A percentile compares a stretch with the other conserved stretches of the same genome.
These are phyloP conservation scores for Zygoascus meyerae DNA, from an alignment of 1,139 yeast genomes.

Conservation along the genomic window DNA sequence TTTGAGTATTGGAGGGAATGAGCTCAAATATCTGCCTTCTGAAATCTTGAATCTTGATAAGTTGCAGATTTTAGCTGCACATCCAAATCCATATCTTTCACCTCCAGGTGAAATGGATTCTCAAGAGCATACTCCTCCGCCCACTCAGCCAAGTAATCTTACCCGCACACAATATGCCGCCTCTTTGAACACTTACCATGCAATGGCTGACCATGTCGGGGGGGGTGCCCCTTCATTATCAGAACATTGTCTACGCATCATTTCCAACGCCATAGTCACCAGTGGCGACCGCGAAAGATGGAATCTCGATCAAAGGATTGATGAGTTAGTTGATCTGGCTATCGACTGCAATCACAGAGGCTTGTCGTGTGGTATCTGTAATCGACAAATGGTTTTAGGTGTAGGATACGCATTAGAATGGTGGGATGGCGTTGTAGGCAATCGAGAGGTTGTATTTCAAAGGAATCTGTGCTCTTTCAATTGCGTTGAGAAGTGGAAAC, in stretches of 20 bases:
- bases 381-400: constrained; percentile 41
- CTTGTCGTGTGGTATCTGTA: constrained; percentile 50
- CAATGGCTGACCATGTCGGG: constrained; percentile 1
- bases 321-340: constrained; percentile 16
- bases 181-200: constrained; percentile 2
- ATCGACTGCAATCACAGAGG: constrained; percentile 36
- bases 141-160: constrained; percentile 7
- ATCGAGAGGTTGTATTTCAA: constrained; percentile 12
- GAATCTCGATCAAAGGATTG: constrained; percentile 15
- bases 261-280: constrained; percentile 13
- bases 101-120: constrained; percentile 1
- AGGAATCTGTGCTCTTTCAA: constrained; percentile 22
- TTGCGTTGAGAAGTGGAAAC: constrained; percentile 21
- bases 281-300: constrained; percentile 15
- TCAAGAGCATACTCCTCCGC: constrained; percentile 1
- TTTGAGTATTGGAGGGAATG: constrained; percentile 49
- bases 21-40: constrained; percentile 47
- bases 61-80: constrained; percentile 43
- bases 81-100: constrained; percentile 42
- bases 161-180: constrained; percentile 4
- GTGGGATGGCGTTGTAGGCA: constrained; percentile 43
- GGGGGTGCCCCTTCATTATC: constrained; percentile 5
- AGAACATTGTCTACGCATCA: constrained; percentile 12
- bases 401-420: constrained; percentile 54
- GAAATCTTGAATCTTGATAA: constrained; percentile 45